Percentiles rank a stretch among this genome's conserved stretches.
Evolutionary conservation across 345 rosid genomes (phyloP).

Genomic region (Bruguiera gymnorhiza): DNA sequence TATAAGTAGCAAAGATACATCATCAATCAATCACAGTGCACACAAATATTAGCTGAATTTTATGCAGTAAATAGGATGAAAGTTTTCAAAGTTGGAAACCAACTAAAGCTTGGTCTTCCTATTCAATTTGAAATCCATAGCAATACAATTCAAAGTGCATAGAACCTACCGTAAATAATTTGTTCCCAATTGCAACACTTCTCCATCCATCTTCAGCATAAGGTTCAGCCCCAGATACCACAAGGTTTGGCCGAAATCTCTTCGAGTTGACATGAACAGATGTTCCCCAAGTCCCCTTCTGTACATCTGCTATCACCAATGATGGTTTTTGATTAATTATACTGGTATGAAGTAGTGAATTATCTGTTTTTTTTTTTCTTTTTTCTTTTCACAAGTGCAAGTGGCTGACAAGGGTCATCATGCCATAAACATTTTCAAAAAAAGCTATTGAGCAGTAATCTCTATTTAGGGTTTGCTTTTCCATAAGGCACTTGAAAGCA

Average conservation of each 20-base stretch:
- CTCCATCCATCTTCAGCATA: constrained; percentile 84
- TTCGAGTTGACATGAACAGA: constrained; percentile 40
- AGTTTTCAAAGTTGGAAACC: background rate
- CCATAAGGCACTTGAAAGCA: background rate
- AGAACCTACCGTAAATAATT: constrained; percentile 53
- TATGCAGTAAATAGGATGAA: background rate
- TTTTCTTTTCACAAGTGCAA: background rate
- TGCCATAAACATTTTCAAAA: background rate
- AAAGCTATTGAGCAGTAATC: too few relatives aligned
- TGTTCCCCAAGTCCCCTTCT: constrained; percentile 19
- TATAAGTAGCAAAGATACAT: too few relatives aligned
- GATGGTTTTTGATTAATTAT: background rate
- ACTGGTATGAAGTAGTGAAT: background rate
- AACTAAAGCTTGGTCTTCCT: constrained; percentile 2
- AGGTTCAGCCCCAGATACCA: constrained; percentile 73
- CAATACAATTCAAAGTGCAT: constrained; percentile 1
- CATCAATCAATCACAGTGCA: too few relatives aligned
- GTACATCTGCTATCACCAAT: constrained; percentile 33
- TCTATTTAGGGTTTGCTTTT: background rate
- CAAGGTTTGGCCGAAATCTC: constrained; percentile 88
- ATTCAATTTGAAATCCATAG: background rate
- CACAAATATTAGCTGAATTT: too few relatives aligned
- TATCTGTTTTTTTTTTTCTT: too few relatives aligned
- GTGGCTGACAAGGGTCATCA: background rate
- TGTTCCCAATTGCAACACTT: constrained; percentile 57